Percentiles rank a stretch among this genome's conserved stretches.
phyloP scores from a whole-genome alignment of 805 yeast species.

The Yamadazyma sp. region DNA sequence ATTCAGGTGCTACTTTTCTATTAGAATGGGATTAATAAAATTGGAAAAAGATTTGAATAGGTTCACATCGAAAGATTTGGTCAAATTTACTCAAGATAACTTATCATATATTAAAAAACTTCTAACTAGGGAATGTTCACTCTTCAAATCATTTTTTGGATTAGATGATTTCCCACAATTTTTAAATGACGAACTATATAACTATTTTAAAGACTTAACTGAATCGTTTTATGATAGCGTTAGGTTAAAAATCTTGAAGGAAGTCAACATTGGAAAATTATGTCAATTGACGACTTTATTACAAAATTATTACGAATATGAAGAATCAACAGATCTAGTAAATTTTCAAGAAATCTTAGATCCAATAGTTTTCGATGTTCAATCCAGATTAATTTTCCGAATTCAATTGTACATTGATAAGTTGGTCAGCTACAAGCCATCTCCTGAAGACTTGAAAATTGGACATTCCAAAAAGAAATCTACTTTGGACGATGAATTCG shows the following conservation, averaged over 20 bases:
- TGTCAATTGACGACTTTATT: slow-evolving; percentile 75
- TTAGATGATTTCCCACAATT: slow-evolving; percentile 11
- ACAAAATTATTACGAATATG: slow-evolving; percentile 64
- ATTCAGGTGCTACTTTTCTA: slow-evolving; percentile 56
- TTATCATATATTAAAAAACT: slow-evolving; percentile 59
- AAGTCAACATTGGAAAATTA: slow-evolving; percentile 59
- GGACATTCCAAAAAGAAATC: slow-evolving; percentile 34
- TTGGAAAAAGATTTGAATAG: slow-evolving; percentile 30
- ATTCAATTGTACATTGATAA: slow-evolving; percentile 72
- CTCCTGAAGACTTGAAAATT: slow-evolving; percentile 63
- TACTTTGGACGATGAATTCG: slow-evolving; percentile 30
- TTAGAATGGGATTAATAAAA: slow-evolving; percentile 50
- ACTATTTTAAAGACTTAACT: slow-evolving; percentile 60
- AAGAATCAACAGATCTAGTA: slow-evolving; percentile 33
- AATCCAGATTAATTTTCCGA: slow-evolving; percentile 75
- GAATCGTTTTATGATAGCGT: slow-evolving; percentile 77
- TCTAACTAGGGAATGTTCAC: slow-evolving; percentile 55
- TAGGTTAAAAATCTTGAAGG: slow-evolving; percentile 66
- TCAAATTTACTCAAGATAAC: slow-evolving; percentile 60
- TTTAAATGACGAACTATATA: slow-evolving; percentile 35
- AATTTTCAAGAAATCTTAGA: slow-evolving; percentile 57
- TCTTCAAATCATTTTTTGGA: slow-evolving; percentile 55
- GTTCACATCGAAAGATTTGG: slow-evolving; percentile 31
- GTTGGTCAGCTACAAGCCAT: slow-evolving; percentile 64
- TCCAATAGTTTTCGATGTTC: slow-evolving; percentile 74